phyloP scores from a whole-genome alignment of 805 yeast species.

The Cyberlindnera saturnus region DNA sequence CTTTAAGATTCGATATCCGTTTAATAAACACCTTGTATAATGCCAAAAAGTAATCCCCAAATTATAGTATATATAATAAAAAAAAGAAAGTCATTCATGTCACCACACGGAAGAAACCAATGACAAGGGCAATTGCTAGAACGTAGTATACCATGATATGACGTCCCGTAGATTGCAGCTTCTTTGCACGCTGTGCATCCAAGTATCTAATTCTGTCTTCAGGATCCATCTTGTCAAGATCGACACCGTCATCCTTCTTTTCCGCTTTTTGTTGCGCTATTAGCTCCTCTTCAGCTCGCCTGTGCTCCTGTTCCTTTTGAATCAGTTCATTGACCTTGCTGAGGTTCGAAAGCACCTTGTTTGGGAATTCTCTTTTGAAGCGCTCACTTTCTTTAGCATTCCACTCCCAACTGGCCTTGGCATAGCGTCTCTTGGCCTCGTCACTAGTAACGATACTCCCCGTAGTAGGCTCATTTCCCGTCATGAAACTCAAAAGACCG shows the following conservation, averaged over 20 bases:
- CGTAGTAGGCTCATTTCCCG: constrained; percentile 76
- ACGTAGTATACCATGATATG: constrained; percentile 22
- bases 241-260: constrained; percentile 23
- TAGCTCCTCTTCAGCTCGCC: constrained; percentile 7
- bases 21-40: neutral
- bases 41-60: neutral
- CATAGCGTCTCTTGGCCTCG: constrained; percentile 47
- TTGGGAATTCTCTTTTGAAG: constrained; percentile 65
- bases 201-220: constrained; percentile 59
- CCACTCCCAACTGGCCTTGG: constrained; percentile 55
- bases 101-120: constrained; percentile 19
- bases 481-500: constrained; percentile 89
- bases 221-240: constrained; percentile 34
- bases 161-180: neutral
- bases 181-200: constrained; percentile 16
- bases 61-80: neutral
- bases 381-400: constrained; percentile 48
- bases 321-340: constrained; percentile 22
- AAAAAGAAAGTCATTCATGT: neutral
- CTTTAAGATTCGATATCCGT: neutral
- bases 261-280: constrained; percentile 26
- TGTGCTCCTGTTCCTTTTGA: constrained; percentile 3
- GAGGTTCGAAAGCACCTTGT: constrained; percentile 38
- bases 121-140: constrained; percentile 28
- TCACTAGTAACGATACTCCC: constrained; percentile 72